These are phyloP conservation scores for Omphalotus olearius DNA, from an alignment of 1,284 basidiomycete species.

Conservation along the genomic window DNA sequence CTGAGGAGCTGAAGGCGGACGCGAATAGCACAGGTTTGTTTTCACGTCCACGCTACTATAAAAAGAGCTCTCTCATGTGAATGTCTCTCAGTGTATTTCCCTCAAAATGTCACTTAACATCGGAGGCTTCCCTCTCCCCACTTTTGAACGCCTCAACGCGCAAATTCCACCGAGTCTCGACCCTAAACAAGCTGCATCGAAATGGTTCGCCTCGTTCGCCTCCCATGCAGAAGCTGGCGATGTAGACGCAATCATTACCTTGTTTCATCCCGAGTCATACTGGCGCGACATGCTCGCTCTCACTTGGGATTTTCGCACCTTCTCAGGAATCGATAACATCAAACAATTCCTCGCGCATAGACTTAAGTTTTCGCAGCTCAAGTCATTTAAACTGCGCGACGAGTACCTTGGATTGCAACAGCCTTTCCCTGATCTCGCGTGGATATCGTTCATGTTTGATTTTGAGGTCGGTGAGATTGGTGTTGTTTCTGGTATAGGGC, in stretches of 20 bases:
- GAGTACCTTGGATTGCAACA: conserved; percentile 25
- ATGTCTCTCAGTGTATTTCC: background rate
- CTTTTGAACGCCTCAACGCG: conserved; percentile 17
- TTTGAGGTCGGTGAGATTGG: conserved; percentile 36
- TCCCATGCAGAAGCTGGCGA: conserved; percentile 20
- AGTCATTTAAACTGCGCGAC: conserved; percentile 25
- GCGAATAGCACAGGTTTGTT: too few relatives aligned
- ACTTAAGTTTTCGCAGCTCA: conserved; percentile 27
- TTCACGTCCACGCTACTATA: too few relatives aligned
- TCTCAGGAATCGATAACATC: conserved; percentile 39
- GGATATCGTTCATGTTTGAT: conserved; percentile 53
- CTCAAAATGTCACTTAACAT: conserved; percentile 6
- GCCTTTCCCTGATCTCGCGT: conserved; percentile 48
- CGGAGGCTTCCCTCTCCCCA: conserved; percentile 11
- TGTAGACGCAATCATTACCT: conserved; percentile 18
- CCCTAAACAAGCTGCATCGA: conserved; percentile 15
- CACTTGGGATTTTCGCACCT: conserved; percentile 62
- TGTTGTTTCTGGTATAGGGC: conserved; percentile 41
- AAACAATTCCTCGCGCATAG: conserved; percentile 39
- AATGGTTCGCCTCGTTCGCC: conserved; percentile 28
- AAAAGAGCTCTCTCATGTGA: too few relatives aligned
- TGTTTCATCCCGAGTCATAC: conserved; percentile 41
- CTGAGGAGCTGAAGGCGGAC: too few relatives aligned
- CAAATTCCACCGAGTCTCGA: conserved; percentile 18
- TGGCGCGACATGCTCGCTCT: conserved; percentile 61